Percentiles rank a stretch among this genome's conserved stretches.
Conservation (phyloP, 352 stramenopile species). For the Blastocystis sp. region DNA sequence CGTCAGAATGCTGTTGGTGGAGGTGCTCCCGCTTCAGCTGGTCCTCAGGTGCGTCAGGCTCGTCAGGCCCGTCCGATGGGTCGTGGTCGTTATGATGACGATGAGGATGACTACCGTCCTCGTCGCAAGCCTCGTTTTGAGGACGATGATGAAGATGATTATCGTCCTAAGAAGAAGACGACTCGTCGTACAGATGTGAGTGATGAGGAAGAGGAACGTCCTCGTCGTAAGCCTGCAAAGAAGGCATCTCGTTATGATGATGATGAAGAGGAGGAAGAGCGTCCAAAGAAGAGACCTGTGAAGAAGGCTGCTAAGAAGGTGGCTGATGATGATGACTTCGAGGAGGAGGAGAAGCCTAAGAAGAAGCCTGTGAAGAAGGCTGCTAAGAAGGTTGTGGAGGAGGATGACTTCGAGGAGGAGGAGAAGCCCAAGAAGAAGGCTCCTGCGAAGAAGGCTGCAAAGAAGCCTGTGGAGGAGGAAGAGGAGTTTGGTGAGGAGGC, state of each 20-base stretch:
- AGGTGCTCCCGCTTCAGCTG: constrained; percentile 37
- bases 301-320: no score
- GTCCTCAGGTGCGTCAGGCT: constrained; percentile 23
- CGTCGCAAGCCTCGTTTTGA: constrained; percentile 1
- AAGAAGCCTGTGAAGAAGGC: no score
- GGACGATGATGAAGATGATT: constrained; percentile 50
- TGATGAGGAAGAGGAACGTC: constrained; percentile 49
- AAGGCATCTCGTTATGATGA: constrained; percentile 1
- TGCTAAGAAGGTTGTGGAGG: no score
- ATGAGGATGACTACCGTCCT: constrained; percentile 45
- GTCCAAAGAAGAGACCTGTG: no score
- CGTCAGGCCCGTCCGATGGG: background rate
- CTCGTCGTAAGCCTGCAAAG: constrained; percentile 42
- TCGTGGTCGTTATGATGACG: constrained; percentile 30
- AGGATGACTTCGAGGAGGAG: no score
- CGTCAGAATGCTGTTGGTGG: constrained; percentile 41
- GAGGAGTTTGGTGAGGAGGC: constrained; percentile 32
- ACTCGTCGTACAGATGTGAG: background rate
- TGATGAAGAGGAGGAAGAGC: constrained; percentile 5
- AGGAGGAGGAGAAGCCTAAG: no score
- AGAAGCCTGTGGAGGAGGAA: constrained; percentile 47
- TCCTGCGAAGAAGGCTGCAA: no score
- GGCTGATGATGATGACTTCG: no score
- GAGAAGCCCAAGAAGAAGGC: no score
- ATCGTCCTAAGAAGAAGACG: background rate